These are phyloP conservation scores for Pelargonium exstipulatum DNA, from an alignment of 441 rosid genomes.

Conservation along the genomic window DNA sequence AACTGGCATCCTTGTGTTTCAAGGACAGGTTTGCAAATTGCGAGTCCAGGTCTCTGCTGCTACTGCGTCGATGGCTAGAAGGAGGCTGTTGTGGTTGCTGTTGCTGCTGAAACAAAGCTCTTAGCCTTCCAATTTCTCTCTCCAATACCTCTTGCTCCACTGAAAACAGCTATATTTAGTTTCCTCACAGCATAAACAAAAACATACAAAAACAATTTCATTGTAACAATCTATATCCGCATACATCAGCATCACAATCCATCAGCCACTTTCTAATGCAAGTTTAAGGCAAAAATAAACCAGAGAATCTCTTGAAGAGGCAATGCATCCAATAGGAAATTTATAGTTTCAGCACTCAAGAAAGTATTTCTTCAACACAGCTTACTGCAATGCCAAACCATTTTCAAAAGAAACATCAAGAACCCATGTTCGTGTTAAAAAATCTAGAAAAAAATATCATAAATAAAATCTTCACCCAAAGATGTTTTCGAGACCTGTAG, in stretches of 20 bases:
- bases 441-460: background rate
- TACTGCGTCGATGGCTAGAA: slow-evolving; percentile 57
- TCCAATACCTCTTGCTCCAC: slow-evolving; percentile 98
- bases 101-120: slow-evolving; percentile 69
- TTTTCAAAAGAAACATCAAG: background rate
- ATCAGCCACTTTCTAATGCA: background rate
- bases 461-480: background rate
- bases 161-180: slow-evolving; percentile 26
- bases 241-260: background rate
- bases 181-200: background rate
- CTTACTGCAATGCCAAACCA: background rate
- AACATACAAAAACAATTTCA: background rate
- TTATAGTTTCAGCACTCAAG: background rate
- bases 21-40: slow-evolving; percentile 79
- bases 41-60: slow-evolving; percentile 84
- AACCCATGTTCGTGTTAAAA: background rate
- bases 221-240: background rate
- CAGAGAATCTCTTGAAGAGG: too few relatives aligned
- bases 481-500: slow-evolving; percentile 3
- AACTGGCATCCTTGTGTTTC: slow-evolving; percentile 60
- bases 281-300: too few relatives aligned
- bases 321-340: background rate
- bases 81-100: slow-evolving; percentile 47
- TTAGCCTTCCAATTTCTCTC: slow-evolving; percentile 87
- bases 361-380: background rate